A percentile compares a stretch with the other conserved stretches of the same genome.
Evolutionary conservation across 495 filamentous ascomycete species (phyloP).

Genomic region (Talaromyces trachyspermus): DNA sequence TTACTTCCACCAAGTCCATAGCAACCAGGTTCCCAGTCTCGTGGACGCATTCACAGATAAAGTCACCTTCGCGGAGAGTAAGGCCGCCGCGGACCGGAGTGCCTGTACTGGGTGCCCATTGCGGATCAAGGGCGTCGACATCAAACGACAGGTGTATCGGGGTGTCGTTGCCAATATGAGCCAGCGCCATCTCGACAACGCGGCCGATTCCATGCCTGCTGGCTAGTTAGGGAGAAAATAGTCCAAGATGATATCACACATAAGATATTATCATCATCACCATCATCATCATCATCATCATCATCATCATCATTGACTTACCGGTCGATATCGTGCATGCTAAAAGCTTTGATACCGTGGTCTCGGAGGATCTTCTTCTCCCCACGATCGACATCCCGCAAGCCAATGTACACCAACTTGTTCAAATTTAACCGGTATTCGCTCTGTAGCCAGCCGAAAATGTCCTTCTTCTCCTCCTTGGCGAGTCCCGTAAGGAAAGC

Average conservation of each 20-base stretch:
- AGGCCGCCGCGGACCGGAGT: conserved; percentile 93
- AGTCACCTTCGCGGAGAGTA: conserved; percentile 93
- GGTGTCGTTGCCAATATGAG: conserved; percentile 85
- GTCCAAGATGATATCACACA: no score
- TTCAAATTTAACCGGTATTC: conserved; percentile 57
- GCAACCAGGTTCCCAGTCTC: conserved; percentile 86
- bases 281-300: no score
- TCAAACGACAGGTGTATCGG: conserved; percentile 97
- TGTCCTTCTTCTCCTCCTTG: conserved; percentile 56
- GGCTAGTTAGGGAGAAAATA: no score
- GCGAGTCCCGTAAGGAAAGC: conserved; percentile 84
- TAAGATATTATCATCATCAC: no score
- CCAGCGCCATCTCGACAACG: conserved; percentile 95
- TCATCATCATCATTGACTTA: conserved; percentile 22
- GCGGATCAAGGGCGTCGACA: conserved; percentile 91
- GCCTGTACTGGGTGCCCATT: conserved; percentile 93
- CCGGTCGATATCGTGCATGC: conserved; percentile 96
- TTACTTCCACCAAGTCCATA: conserved; percentile 94
- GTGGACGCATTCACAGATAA: conserved; percentile 94
- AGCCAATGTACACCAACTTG: conserved; percentile 95
- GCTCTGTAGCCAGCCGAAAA: conserved; percentile 82
- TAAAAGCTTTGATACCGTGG: conserved; percentile 88
- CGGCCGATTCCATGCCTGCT: conserved; percentile 80
- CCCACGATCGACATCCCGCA: conserved; percentile 82
- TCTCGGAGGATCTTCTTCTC: conserved; percentile 89